phyloP scores from a whole-genome alignment of 352 stramenopile species.

The Plasmopara muralis region DNA sequence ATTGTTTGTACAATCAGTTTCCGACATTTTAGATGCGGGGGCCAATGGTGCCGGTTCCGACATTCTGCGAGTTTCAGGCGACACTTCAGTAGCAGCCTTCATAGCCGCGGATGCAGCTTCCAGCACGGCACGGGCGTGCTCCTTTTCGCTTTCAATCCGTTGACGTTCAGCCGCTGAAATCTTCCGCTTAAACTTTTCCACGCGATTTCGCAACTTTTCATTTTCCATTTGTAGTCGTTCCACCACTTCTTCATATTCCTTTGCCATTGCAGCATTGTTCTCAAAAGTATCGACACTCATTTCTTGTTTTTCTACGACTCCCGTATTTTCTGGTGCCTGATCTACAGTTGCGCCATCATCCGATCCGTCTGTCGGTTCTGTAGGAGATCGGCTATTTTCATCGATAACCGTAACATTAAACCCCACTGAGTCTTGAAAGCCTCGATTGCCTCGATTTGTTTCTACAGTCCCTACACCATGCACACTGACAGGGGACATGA shows the following conservation, averaged over 20 bases:
- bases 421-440: slow-evolving; percentile 37
- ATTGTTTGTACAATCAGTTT: slow-evolving; percentile 11
- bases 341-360: slow-evolving; percentile 45
- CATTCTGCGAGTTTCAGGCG: slow-evolving; percentile 6
- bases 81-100: slow-evolving; percentile 8
- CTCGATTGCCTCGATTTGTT: slow-evolving; percentile 28
- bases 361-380: slow-evolving; percentile 44
- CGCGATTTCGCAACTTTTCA: slow-evolving; percentile 56
- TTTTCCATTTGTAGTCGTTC: slow-evolving; percentile 65
- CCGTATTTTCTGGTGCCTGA: slow-evolving; percentile 34
- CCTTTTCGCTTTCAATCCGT: slow-evolving; percentile 45
- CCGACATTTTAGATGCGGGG: slow-evolving; percentile 10
- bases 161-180: slow-evolving; percentile 46
- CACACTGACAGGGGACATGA: slow-evolving; percentile 44
- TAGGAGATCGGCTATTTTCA: slow-evolving; percentile 54
- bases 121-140: slow-evolving; percentile 34
- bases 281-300: slow-evolving; percentile 23
- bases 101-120: slow-evolving; percentile 22
- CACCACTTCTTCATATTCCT: slow-evolving; percentile 35
- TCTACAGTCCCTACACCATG: slow-evolving; percentile 20
- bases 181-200: slow-evolving; percentile 75
- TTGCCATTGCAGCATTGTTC: slow-evolving; percentile 20
- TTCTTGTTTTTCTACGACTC: slow-evolving; percentile 13
- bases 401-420: slow-evolving; percentile 63
- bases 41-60: slow-evolving; percentile 7